Evolutionary conservation across 2,329 filamentous ascomycete genomes (phyloP), one percentile per base, ranked within the genome.

Genomic region (Chaetomium sp.): DNA sequence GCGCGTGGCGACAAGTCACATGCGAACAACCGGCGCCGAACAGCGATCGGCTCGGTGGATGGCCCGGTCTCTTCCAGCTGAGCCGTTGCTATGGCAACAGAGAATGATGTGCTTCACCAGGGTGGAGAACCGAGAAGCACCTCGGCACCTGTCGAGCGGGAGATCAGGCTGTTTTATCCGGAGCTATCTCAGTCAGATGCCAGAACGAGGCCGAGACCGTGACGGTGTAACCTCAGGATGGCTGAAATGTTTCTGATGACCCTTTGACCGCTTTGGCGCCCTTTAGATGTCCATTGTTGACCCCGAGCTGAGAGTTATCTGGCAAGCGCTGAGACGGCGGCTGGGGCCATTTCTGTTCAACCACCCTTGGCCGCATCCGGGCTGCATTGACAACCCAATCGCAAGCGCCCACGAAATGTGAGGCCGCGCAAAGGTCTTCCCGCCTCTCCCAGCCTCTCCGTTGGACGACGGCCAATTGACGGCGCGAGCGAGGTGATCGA

Each of bases 1-100:
- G n/a, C 55, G 25, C 35, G 38, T 47, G 8, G 5, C 8, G 23
- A 21, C 13, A 42, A 6, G 25, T 57, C 33, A 55, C 68, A 70
- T 67, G 65, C 67, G 65, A 67, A 65, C 57, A 55, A 50, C 60
- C 60, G 62, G 66, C 57, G 66, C 63, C 57, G 68, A 31, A 23
- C 56, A 54, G 38, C 33, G 12, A 45, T 57, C 62, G 56, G 63
- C 62, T 60, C 50, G 56, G 63, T 64, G 64, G 63, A 56, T 56
- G 33, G 50, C 53, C 66, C 66, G 38, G 62, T 38, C 58, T 38
- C 55, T 58, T 57, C 61, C 60, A 54, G 12, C 5, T 42, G 33
- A 45, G 27, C n/a, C 54, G 69, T 72, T 70, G 69, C 65, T 63
- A 70, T 69, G 69, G 67, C 70, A 72, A 71, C 70, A 56, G 7